A percentile compares a stretch with the other conserved stretches of the same genome.
These are phyloP conservation scores for Pichiaceae sp. DNA, from an alignment of 1,139 yeast genomes.

Conservation along the genomic window DNA sequence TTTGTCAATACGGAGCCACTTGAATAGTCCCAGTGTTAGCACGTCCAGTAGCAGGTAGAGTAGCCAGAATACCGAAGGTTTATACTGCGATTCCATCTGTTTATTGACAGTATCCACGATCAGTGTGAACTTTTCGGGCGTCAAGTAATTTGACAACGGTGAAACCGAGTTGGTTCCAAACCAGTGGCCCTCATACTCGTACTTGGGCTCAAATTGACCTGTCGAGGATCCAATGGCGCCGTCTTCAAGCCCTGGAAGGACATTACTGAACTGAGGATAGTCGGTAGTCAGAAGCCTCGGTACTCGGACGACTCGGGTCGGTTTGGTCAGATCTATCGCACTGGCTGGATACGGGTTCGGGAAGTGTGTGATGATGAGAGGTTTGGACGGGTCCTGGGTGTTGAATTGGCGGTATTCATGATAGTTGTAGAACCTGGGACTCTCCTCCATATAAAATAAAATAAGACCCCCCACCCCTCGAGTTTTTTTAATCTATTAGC, in stretches of 20 bases:
- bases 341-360: slow-evolving; percentile 42
- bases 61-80: slow-evolving; percentile 26
- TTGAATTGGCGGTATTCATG: slow-evolving; percentile 44
- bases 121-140: slow-evolving; percentile 28
- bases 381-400: slow-evolving; percentile 23
- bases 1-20: slow-evolving; percentile 19
- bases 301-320: slow-evolving; percentile 45
- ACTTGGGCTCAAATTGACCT: slow-evolving; percentile 7
- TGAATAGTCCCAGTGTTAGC: slow-evolving; percentile 29
- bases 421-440: slow-evolving; percentile 48
- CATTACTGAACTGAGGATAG: slow-evolving; percentile 52
- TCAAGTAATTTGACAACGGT: slow-evolving; percentile 39
- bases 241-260: slow-evolving; percentile 58
- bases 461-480: neutral
- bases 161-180: slow-evolving; percentile 49
- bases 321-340: slow-evolving; percentile 7
- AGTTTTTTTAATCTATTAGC: neutral
- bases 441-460: neutral
- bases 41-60: slow-evolving; percentile 37
- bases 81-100: slow-evolving; percentile 32
- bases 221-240: slow-evolving; percentile 41
- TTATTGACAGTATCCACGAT: slow-evolving; percentile 41
- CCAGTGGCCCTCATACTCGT: slow-evolving; percentile 27
- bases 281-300: slow-evolving; percentile 42
- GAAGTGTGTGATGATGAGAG: slow-evolving; percentile 51